Conservation (phyloP, 108 stramenopile genomes). For the Asterionellopsis glacialis region DNA sequence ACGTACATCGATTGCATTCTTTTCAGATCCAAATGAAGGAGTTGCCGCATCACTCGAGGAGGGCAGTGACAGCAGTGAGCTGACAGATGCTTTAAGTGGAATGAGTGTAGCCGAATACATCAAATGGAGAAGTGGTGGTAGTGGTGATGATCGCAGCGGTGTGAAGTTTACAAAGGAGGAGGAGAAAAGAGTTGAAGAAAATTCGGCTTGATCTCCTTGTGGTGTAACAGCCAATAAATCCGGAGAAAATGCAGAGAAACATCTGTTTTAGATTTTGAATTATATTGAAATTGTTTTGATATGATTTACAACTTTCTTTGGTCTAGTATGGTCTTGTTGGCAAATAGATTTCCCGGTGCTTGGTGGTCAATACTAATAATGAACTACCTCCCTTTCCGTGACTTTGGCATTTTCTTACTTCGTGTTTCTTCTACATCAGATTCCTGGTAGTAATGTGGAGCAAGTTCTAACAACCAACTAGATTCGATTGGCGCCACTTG, state of each 20-base stretch:
- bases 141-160: slow-evolving; percentile 37
- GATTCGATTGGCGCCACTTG: slow-evolving; percentile 93
- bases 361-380: too few species aligned
- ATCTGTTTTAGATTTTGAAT: too few species aligned
- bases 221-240: too few species aligned
- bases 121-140: slow-evolving; percentile 51
- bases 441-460: slow-evolving; percentile 96
- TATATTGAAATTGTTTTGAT: too few species aligned
- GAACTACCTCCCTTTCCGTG: slow-evolving; percentile 1
- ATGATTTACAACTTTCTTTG: too few species aligned
- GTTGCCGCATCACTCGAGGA: neutral
- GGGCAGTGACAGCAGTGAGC: neutral
- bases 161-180: slow-evolving; percentile 43
- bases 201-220: too few species aligned
- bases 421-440: slow-evolving; percentile 87
- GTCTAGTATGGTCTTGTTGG: too few species aligned
- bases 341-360: too few species aligned
- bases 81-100: slow-evolving; percentile 3
- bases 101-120: slow-evolving; percentile 63
- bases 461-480: slow-evolving; percentile 94
- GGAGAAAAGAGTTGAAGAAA: neutral
- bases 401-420: slow-evolving; percentile 87
- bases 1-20: slow-evolving; percentile 58
- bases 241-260: too few species aligned
- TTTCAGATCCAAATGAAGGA: slow-evolving; percentile 54